phyloP scores from a whole-genome alignment of 805 yeast species.

The Metschnikowia borealis region DNA sequence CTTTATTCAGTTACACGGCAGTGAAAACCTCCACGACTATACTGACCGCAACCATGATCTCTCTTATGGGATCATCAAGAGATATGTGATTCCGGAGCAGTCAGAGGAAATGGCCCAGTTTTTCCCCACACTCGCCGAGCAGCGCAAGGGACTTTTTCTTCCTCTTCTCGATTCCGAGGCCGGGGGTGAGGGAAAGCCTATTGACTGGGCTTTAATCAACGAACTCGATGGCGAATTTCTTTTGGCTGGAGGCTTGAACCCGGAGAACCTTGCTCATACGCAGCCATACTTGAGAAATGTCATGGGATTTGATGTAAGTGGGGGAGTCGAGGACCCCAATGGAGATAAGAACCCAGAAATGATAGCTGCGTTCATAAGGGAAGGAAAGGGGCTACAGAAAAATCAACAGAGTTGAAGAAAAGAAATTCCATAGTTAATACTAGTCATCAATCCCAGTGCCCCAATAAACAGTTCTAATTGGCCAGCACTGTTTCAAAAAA shows the following conservation, averaged over 20 bases:
- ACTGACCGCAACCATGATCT: slow-evolving; percentile 39
- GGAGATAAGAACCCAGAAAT: slow-evolving; percentile 71
- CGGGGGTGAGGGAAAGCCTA: slow-evolving; percentile 87
- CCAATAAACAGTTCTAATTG: no score
- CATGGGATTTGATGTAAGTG: slow-evolving; percentile 91
- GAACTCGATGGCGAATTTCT: slow-evolving; percentile 41
- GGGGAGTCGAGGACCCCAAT: slow-evolving; percentile 78
- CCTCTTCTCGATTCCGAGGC: slow-evolving; percentile 79
- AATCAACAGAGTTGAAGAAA: no score
- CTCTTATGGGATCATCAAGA: slow-evolving; percentile 61
- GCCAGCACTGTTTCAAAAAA: background rate
- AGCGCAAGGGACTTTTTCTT: slow-evolving; percentile 36
- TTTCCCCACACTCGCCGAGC: slow-evolving; percentile 8
- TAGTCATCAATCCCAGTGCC: no score
- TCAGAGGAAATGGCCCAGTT: slow-evolving; percentile 31
- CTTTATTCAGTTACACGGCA: slow-evolving; percentile 85
- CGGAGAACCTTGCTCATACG: slow-evolving; percentile 65
- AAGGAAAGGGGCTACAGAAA: slow-evolving; percentile 34
- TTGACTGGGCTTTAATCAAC: slow-evolving; percentile 58
- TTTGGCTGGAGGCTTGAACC: slow-evolving; percentile 87
- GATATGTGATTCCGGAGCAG: slow-evolving; percentile 62
- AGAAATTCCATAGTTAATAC: background rate
- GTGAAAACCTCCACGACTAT: slow-evolving; percentile 48
- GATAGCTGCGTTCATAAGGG: slow-evolving; percentile 52
- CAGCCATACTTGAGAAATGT: slow-evolving; percentile 47